Percentiles rank a stretch among this genome's conserved stretches.
phyloP scores from a whole-genome alignment of 345 rosid species.

The Pistacia vera region DNA sequence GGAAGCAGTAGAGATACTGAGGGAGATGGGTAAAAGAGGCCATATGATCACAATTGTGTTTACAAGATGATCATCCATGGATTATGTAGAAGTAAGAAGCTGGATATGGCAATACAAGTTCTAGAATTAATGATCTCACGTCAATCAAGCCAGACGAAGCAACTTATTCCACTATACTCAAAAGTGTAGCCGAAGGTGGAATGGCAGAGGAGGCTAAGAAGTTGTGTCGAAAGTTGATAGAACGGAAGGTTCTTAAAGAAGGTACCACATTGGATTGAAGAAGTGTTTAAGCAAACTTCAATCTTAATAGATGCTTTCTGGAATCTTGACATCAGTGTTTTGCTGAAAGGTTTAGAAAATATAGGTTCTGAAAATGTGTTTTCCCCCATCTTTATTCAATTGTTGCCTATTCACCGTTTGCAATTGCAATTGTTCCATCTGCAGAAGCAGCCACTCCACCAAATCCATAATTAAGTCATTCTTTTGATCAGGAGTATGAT shows the following conservation, averaged over 20 bases:
- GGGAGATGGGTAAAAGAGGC: constrained; percentile 54
- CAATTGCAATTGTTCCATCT: background rate
- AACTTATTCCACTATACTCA: constrained; percentile 42
- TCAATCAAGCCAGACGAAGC: constrained; percentile 51
- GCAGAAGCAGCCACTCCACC: background rate
- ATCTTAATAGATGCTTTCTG: background rate
- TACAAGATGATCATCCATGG: constrained; percentile 57
- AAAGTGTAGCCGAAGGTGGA: constrained; percentile 59
- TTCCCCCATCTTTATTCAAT: background rate
- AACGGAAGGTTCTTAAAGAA: constrained; percentile 39
- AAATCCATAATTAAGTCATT: background rate
- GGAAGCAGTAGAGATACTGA: constrained; percentile 60
- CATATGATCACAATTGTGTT: constrained; percentile 46
- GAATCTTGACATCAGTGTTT: background rate
- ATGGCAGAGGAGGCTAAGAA: constrained; percentile 59
- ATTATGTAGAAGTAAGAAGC: constrained; percentile 58
- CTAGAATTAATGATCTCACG: constrained; percentile 69
- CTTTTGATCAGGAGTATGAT: background rate
- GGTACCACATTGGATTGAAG: constrained; percentile 10
- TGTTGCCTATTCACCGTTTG: background rate
- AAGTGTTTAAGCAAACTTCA: background rate
- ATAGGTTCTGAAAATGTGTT: constrained; percentile 1
- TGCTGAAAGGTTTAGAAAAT: constrained; percentile 1
- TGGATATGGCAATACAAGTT: constrained; percentile 67
- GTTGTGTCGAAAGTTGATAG: constrained; percentile 52